Base-by-base conservation (phyloP, 495 filamentous ascomycete genomes). In the Staphylotrichum longicolle region DNA sequence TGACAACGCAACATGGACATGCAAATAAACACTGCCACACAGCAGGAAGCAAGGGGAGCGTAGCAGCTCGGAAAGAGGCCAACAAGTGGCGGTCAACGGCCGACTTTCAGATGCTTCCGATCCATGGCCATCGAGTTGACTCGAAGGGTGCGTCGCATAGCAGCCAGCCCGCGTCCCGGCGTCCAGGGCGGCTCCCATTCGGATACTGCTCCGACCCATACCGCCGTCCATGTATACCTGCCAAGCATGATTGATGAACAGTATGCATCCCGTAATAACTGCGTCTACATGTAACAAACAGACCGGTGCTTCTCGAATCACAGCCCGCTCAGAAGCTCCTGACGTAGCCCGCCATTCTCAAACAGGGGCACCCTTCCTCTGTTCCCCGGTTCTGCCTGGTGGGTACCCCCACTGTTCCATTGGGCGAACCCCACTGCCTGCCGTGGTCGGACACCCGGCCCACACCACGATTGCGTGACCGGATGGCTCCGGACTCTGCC, bases 381-480 rank as follows among this genome's bases (percentile, higher is more conserved):
- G 50, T 34, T 56, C 55, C 54, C 54, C 54, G 54, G 54, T 45
- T 45, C 40, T 14, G 4, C 33, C 2, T 4, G 35, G 42, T 48
- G 44, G 56, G 46, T 3, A 49, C 35, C 57, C 57, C 57, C 46
- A 51, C 57, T 33, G 46, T 33, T 37, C 54, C 54, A 56, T 45
- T 14, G 20, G 15, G 20, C 10, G 5, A 12, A 7, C 54, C 30
- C 54, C 40, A 15, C 40, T 53, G 34, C 42, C 42, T 48, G 39
- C 58, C 48, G 57, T 46, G 32, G 50, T 61, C 58, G 59, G 34
- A 15, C 37, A 39, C 37, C 2, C 6, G 20, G 20, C 20, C 56
- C 45, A 50, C 45, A 33, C 37, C 37, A 37, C 57, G 53, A 62
- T 62, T 62, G 52, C 59, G 59, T 51, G 52, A 62, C 45, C 15